Conservation (phyloP, 2,329 filamentous ascomycete species). For the Verticillium tricorpus region DNA sequence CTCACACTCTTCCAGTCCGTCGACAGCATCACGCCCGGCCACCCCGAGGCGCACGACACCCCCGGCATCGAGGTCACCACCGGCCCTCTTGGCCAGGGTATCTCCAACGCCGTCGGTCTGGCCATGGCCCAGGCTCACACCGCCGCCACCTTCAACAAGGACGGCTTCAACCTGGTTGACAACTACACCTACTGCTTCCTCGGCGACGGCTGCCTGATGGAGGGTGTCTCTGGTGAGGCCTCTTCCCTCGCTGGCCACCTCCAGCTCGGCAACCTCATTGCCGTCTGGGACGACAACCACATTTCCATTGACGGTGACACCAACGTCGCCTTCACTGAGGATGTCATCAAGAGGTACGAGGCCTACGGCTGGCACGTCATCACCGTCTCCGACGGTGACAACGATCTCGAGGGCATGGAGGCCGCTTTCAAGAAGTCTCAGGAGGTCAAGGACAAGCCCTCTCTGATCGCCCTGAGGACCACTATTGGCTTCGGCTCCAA, state of each 20-base stretch:
- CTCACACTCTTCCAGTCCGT: slow-evolving; percentile 31
- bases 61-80: slow-evolving; percentile 97
- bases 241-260: slow-evolving; percentile 90
- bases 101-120: slow-evolving; percentile 95
- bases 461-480: slow-evolving; percentile 93
- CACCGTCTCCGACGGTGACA: slow-evolving; percentile 81
- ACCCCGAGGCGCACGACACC: slow-evolving; percentile 95
- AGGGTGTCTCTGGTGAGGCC: slow-evolving; percentile 93
- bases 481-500: slow-evolving; percentile 96
- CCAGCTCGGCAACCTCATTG: slow-evolving; percentile 96
- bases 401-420: slow-evolving; percentile 83
- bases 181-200: slow-evolving; percentile 98
- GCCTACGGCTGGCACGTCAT: slow-evolving; percentile 93
- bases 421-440: slow-evolving; percentile 80
- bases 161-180: slow-evolving; percentile 83
- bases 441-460: slow-evolving; percentile 91
- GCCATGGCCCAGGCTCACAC: slow-evolving; percentile 95
- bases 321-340: slow-evolving; percentile 94
- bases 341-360: slow-evolving; percentile 92
- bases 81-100: slow-evolving; percentile 94
- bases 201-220: slow-evolving; percentile 97
- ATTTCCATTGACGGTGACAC: slow-evolving; percentile 94
- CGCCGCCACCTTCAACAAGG: slow-evolving; percentile 92
- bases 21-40: slow-evolving; percentile 82
- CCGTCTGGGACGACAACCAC: slow-evolving; percentile 97